Base-by-base conservation (phyloP, 208 protist genomes). In the Leishmania mexicana region DNA sequence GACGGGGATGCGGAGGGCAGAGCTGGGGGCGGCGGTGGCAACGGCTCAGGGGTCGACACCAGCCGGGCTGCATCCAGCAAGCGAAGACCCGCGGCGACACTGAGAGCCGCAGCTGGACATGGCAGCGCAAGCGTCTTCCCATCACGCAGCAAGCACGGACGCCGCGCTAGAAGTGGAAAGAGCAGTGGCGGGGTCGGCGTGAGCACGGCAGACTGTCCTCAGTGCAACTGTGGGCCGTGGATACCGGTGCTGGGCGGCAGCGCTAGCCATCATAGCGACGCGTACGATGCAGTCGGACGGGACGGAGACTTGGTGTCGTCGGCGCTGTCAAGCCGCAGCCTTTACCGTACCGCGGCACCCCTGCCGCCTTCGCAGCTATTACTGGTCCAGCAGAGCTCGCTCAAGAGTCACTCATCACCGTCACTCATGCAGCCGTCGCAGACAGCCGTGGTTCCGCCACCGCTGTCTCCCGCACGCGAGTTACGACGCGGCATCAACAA, bases 401-500 rank as follows among this genome's bases (percentile, higher is more conserved):
- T 40, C 24, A 47, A 40, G n/a, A 15, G 24, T 24, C 19, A 24
- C 49, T 53, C 28, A 24, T 62, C 74, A 57, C 24, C 74, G 11
- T 42, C n/a, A 31, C 54, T 49, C 31, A 54, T 31, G 54, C 74
- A 64, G 53, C 28, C 35, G 31, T 7, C 35, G 21, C 7, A 40
- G 28, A 38, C 38, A 7, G 24, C 53, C 7, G 64, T 58, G 21
- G n/a, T 62, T 7, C 35, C 68, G 38, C 67, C 57, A 47, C 19
- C 40, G 67, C 75, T 57, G 17, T 68, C 60, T 3, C 49, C 40
- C 17, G 51, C 58, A 72, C 72, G 70, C 38, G 72, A 74, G 57
- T 42, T 54, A 49, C 77, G 75, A 19, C 81, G 67, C 81, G 75
- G 76, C 68, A 72, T 13, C 67, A 47, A 51, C 13, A 81, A 81